A percentile compares a stretch with the other conserved stretches of the same genome.
Conservation (phyloP, 768 basidiomycete genomes). For the Russula lepida region DNA sequence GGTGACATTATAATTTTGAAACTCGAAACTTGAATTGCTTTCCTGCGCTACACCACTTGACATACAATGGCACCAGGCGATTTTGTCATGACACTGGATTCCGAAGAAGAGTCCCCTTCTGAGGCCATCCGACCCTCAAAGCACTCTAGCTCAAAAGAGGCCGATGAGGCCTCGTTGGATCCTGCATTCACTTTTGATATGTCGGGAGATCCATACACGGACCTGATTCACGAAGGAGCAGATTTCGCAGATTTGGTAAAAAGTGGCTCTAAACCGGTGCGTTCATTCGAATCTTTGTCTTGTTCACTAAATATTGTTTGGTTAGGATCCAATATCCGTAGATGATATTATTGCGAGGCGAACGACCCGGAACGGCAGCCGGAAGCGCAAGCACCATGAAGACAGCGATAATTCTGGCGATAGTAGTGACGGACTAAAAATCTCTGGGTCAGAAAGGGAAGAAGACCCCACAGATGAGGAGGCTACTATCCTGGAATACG, state of each 20-base stretch:
- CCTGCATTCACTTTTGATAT: constrained; percentile 80
- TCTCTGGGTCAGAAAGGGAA: constrained; percentile 23
- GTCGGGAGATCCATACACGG: constrained; percentile 58
- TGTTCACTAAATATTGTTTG: constrained; percentile 4
- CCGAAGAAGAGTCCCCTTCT: constrained; percentile 45
- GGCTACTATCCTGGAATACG: constrained; percentile 29
- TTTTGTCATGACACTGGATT: constrained; percentile 80
- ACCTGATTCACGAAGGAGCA: constrained; percentile 37
- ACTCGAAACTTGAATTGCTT: not conserved
- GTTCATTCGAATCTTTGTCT: constrained; percentile 21
- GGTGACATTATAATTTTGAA: not conserved
- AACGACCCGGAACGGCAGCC: constrained; percentile 34
- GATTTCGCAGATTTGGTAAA: constrained; percentile 50
- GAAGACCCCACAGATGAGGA: constrained; percentile 24
- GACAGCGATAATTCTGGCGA: constrained; percentile 5
- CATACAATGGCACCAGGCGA: constrained; percentile 42
- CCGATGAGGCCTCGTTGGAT: constrained; percentile 58
- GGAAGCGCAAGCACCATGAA: constrained; percentile 55
- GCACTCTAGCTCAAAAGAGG: constrained; percentile 24
- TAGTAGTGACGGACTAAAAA: not conserved
- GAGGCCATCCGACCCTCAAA: not conserved
- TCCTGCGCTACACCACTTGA: not conserved
- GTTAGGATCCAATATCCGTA: constrained; percentile 71
- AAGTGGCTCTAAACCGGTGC: constrained; percentile 54
- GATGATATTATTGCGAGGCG: constrained; percentile 86